Evolutionary conservation across 2,329 filamentous ascomycete genomes (phyloP), one percentile per base, ranked within the genome.

Genomic region (Monilinia vaccinii-corymbosi): DNA sequence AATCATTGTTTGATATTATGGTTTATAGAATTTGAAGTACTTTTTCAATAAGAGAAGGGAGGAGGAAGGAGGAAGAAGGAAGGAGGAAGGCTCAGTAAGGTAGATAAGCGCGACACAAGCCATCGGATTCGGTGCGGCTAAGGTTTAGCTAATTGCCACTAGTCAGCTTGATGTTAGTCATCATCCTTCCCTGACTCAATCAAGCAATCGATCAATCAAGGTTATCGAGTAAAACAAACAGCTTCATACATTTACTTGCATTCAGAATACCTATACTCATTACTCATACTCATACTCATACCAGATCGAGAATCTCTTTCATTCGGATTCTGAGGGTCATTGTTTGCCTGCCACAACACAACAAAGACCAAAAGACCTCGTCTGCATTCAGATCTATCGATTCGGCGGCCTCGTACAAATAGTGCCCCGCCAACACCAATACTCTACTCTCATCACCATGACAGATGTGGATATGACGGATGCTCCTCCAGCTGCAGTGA

Each of bases 401-500:
- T 18, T 53, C 51, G 28, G 28, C 46, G 38, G 32, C 25, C 56
- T 46, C 32, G 23, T 47, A 25, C 51, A 18, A 21, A 58, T n/a
- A 49, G 58, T 66, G 62, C 67, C 64, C 64, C 66, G 63, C 67
- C 60, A 61, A 48, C 31, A 45, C 47, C 53, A 23, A 51, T 48
- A 53, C 34, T 36, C 34, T 16, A 60, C n/a, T 38, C 45, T 51
- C 38, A 58, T 48, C 66, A 73, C 63, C 64, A 97, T 97, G 94
- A 89, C 92, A 61, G 94, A 99, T 76, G 87, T 97, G 55, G 91
- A 97, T 71, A 97, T 97, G 94, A 88, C 89, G 58, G 94, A 97
- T 75, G 91, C 88, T 50, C 84, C 85, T 38, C 75, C 81, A 44
- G 74, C 75, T 70, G 63, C 77, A 71, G 60, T 59, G 83, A 89